Conservation (phyloP, 2,329 filamentous ascomycete species). For the Blastomyces percursus region DNA sequence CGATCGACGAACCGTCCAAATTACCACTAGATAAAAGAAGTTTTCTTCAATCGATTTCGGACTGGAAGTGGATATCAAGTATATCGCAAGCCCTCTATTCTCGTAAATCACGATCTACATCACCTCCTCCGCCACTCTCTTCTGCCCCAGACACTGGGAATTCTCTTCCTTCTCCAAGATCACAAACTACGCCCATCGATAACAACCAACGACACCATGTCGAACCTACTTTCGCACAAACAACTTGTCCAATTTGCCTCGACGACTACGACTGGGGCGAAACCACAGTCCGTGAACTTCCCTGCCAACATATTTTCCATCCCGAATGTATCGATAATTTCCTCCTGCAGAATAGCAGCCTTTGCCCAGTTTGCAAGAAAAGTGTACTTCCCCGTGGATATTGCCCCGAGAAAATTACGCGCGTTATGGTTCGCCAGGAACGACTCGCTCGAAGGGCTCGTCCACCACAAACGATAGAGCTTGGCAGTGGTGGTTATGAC, state of each 20-base stretch:
- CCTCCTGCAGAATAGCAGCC: constrained; percentile 62
- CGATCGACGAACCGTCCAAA: neutral
- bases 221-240: constrained; percentile 50
- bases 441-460: constrained; percentile 36
- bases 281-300: constrained; percentile 70
- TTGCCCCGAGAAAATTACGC: constrained; percentile 59
- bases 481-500: neutral
- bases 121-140: neutral
- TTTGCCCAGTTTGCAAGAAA: constrained; percentile 86
- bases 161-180: neutral
- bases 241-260: constrained; percentile 81
- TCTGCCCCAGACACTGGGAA: neutral
- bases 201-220: neutral
- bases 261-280: constrained; percentile 61
- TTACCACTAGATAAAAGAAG: neutral
- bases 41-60: neutral
- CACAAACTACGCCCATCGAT: neutral
- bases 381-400: constrained; percentile 61
- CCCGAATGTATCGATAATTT: constrained; percentile 84
- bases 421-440: constrained; percentile 76
- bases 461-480: neutral
- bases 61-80: neutral
- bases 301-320: constrained; percentile 89
- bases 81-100: neutral
- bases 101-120: neutral